Conservation (phyloP, 495 filamentous ascomycete species). For the Pyrenopolyporus hunteri region DNA sequence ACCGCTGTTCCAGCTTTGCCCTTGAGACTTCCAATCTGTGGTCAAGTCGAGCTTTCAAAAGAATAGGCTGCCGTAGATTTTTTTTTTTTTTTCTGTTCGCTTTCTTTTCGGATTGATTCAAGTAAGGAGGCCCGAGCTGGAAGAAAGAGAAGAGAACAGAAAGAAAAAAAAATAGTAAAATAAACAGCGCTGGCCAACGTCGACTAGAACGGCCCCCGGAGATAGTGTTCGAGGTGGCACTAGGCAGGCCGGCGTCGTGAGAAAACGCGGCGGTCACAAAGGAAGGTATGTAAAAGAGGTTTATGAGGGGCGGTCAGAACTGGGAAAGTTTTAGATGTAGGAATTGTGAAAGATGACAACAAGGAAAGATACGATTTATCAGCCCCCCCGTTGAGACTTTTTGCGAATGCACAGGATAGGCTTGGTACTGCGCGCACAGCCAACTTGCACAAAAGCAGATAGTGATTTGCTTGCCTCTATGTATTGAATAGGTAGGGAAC, state of each 20-base stretch:
- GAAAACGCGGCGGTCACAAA: constrained; percentile 5
- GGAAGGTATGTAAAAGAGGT: constrained; percentile 1
- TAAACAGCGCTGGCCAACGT: too few species aligned
- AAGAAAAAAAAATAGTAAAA: not conserved
- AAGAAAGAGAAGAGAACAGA: not conserved
- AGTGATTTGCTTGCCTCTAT: constrained; percentile 33
- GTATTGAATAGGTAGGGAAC: constrained; percentile 22
- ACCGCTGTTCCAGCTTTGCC: constrained; percentile 7
- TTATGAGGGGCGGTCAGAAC: constrained; percentile 7
- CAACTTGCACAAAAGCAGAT: constrained; percentile 43
- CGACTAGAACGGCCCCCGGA: constrained; percentile 17
- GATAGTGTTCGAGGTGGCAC: constrained; percentile 12
- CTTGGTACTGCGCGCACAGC: constrained; percentile 27
- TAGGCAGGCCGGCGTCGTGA: constrained; percentile 12
- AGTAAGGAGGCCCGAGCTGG: not conserved
- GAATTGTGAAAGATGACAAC: constrained; percentile 34
- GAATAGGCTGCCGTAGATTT: constrained; percentile 8
- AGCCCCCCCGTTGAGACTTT: constrained; percentile 21
- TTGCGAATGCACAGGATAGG: constrained; percentile 21
- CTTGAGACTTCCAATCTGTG: constrained; percentile 1
- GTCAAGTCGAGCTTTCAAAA: constrained; percentile 4
- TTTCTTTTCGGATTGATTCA: constrained; percentile 3
- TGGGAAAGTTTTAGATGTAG: constrained; percentile 21
- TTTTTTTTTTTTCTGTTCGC: constrained; percentile 8
- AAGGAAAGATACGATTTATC: constrained; percentile 31